Percentiles rank a stretch among this genome's conserved stretches.
phyloP scores from a whole-genome alignment of 2,329 filamentous ascomycete genomes.

The Colletotrichum salicis region DNA sequence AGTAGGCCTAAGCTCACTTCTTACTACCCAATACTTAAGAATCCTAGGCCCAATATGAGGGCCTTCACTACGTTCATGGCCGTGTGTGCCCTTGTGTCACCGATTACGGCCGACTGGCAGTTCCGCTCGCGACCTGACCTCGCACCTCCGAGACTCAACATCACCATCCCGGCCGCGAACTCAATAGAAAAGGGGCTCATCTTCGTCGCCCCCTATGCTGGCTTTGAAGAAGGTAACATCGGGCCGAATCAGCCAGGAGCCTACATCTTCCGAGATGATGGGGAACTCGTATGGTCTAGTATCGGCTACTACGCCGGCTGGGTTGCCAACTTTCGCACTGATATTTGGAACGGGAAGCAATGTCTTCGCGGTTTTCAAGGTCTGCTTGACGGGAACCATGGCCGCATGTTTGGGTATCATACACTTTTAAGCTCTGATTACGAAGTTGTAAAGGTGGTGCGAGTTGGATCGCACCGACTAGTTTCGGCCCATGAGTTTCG shows the following conservation, averaged over 20 bases:
- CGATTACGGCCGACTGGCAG: constrained; percentile 36
- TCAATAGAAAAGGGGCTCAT: not conserved
- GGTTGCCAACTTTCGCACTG: constrained; percentile 24
- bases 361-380: constrained; percentile 20
- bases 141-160: constrained; percentile 14
- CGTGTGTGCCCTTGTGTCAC: not conserved
- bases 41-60: no score
- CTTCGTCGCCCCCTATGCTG: constrained; percentile 14
- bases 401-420: constrained; percentile 39
- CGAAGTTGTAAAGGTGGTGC: constrained; percentile 41
- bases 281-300: constrained; percentile 24
- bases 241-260: constrained; percentile 2
- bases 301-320: constrained; percentile 21
- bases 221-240: not conserved
- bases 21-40: no score
- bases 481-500: constrained; percentile 51
- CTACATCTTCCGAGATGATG: constrained; percentile 21
- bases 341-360: constrained; percentile 10
- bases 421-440: constrained; percentile 43
- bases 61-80: no score
- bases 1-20: no score
- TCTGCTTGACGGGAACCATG: constrained; percentile 45
- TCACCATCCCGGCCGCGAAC: not conserved
- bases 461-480: constrained; percentile 37
- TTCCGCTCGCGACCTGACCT: constrained; percentile 39